Base-by-base conservation (phyloP, 2,329 filamentous ascomycete species). In the Allantophomopsis lycopodina region DNA sequence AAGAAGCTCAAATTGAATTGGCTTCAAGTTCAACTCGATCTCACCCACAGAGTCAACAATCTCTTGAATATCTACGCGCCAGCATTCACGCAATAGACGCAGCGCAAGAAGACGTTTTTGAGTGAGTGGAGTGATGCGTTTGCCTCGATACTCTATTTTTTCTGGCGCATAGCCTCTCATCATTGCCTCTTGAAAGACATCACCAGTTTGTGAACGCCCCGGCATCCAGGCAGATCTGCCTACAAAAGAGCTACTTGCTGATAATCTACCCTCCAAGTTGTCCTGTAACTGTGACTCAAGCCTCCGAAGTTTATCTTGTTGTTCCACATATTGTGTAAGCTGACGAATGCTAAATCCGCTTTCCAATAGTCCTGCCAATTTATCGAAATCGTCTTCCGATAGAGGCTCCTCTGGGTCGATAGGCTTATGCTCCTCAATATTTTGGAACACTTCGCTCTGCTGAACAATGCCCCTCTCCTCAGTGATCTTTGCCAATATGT, bases 371-470 rank as follows among this genome's bases (percentile, higher is more conserved):
- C 44, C 36, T 12, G 56, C 49, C 32, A 58, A 39, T 2, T 43
- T 35, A 13, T 54, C 49, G 35, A 56, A 48, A 4, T 52, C 48
- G 7, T 48, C 37, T 49, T 52, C 51, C 13, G 37, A 45, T 34
- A 46, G 28, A n/a, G 46, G 43, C 31, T 40, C 37, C 12, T 42
- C 33, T 16, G 36, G 43, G 10, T 37, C 14, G 28, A 40, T 30
- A 10, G 55, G 54, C 35, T 42, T 47, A 23, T 55, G 51, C 3
- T 42, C 41, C 30, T 53, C 43, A 36, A 58, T 56, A 42, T 55
- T 56, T 7, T 46, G 23, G 13, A 45, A 39, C 12, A 57, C 48
- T 33, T 58, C 54, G 11, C 48, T 32, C 13, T 41, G 16, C 12
- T 44, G 47, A 16, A 49, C 36, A 21, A 56, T 40, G 1, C 55